These are phyloP conservation scores for Epichloe glyceriae DNA, from an alignment of 2,329 filamentous ascomycete species.

Conservation along the genomic window DNA sequence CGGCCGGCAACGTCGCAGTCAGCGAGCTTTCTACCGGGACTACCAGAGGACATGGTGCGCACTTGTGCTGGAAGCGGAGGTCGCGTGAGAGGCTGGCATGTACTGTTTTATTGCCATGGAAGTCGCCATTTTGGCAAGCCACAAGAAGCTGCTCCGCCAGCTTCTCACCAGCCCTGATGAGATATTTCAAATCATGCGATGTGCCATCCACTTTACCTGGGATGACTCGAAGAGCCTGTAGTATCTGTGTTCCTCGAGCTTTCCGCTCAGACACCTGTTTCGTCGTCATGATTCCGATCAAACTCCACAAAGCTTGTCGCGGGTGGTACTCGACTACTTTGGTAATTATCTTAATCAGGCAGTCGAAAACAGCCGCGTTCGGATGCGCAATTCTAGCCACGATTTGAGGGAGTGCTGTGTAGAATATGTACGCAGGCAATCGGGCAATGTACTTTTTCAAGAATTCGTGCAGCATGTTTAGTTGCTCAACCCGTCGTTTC, in stretches of 20 bases:
- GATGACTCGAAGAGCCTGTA: conserved; percentile 34
- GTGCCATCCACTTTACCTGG: conserved; percentile 39
- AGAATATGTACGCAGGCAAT: conserved; percentile 66
- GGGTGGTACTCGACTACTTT: conserved; percentile 83
- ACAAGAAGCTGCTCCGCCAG: conserved; percentile 70
- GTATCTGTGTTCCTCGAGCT: conserved; percentile 36
- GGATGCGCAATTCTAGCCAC: conserved; percentile 91
- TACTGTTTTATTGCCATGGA: conserved; percentile 51
- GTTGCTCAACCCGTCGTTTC: conserved; percentile 46
- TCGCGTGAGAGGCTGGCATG: conserved; percentile 63
- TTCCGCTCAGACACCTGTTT: conserved; percentile 55
- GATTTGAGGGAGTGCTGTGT: conserved; percentile 77
- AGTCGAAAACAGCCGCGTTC: conserved; percentile 61
- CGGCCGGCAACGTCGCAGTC: conserved; percentile 65
- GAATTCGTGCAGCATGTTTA: conserved; percentile 58
- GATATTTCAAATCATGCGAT: conserved; percentile 48
- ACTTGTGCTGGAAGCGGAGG: conserved; percentile 73
- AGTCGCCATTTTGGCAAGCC: conserved; percentile 67
- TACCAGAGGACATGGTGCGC: conserved; percentile 70
- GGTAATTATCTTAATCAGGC: conserved; percentile 66
- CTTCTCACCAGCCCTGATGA: conserved; percentile 69
- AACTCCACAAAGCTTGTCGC: conserved; percentile 80
- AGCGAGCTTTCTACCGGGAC: conserved; percentile 80
- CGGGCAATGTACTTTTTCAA: conserved; percentile 66
- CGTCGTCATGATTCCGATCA: conserved; percentile 77